Percentiles rank a stretch among this genome's conserved stretches.
Evolutionary conservation across 768 basidiomycete species (phyloP).

Genomic region (Austroboletus eburneus): DNA sequence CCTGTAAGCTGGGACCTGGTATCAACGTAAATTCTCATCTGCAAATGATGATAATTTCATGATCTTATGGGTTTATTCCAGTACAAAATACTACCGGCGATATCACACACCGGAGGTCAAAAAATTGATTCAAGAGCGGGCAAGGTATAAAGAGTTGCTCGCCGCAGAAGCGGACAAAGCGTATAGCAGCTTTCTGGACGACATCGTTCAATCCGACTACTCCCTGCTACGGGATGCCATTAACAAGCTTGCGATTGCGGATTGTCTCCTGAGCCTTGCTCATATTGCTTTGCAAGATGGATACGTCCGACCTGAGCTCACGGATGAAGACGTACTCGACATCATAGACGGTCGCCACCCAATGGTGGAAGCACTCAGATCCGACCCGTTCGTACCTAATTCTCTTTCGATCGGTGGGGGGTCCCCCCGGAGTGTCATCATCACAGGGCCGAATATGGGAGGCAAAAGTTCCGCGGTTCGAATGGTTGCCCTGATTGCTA

Average conservation of each 20-base stretch:
- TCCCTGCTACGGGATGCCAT: conserved; percentile 68
- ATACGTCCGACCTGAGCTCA: conserved; percentile 77
- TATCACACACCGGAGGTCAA: conserved; percentile 72
- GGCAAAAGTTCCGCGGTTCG: conserved; percentile 82
- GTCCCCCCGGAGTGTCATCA: conserved; percentile 55
- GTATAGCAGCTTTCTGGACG: conserved; percentile 61
- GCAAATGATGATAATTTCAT: not conserved
- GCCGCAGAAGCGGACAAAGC: conserved; percentile 62
- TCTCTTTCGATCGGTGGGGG: conserved; percentile 59
- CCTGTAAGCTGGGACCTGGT: conserved; percentile 60
- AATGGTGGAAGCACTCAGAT: conserved; percentile 76
- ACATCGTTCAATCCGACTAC: conserved; percentile 68
- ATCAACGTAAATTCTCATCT: conserved; percentile 47
- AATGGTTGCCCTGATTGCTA: conserved; percentile 70
- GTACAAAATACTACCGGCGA: conserved; percentile 67
- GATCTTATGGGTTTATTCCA: conserved; percentile 24
- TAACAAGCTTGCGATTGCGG: conserved; percentile 75
- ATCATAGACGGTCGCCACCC: conserved; percentile 89
- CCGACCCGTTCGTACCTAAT: conserved; percentile 87
- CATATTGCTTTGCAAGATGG: conserved; percentile 70
- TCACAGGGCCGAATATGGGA: conserved; percentile 87
- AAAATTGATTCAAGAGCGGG: conserved; percentile 61
- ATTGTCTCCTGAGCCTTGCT: conserved; percentile 85
- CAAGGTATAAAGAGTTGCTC: conserved; percentile 71
- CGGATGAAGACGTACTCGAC: conserved; percentile 60